Base-by-base conservation (phyloP, 306 rosid genomes). In the Myrica gale region DNA sequence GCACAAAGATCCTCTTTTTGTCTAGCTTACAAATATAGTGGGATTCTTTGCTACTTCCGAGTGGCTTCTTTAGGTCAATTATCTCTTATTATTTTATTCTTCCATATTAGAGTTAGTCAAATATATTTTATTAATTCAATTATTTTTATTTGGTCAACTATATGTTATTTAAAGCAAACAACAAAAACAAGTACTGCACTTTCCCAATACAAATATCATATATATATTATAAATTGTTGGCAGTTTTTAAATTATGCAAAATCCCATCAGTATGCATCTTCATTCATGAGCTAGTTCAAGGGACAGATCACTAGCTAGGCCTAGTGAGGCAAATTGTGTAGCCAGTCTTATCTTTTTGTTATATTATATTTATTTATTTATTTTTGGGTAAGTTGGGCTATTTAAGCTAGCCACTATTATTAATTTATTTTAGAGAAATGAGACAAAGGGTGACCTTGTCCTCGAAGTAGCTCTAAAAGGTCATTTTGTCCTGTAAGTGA, bases 71-170 rank as follows among this genome's bases (percentile, higher is more conserved):
- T 19, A 39, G 82, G 83, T 81, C 86, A 88, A 85, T 43, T 41
- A 23, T 73, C 41, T 41, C 4, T 20, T 10, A 21, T 72, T 83
- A 4, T 41, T 81, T 76, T 71, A 65, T 72, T 39, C 80, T 4
- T 77, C 3, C 72, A 57, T 39, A 58, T 5, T 66, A 23, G 74
- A 71, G 69, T 69, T 45, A 47, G 89, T 85, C 88, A 85, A 85
- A 79, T 74, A 10, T 76, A 73, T 55, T 80, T 43, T 76, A 69
- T 61, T 72, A 13, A 1, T 5, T n/a, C 3, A 58, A 56, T 26
- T 67, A 10, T 26, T 32, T 71, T 13, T 53, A 73, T 48, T 11
- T 17, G 50, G 37, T 68, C 39, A 42, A 44, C 23, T 19, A 46
- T 76, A 55, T 71, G 13, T 43, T 63, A 44, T 51, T 53, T 43